Evolutionary conservation across 768 basidiomycete species (phyloP), one percentile per base, ranked within the genome.

Genomic region (Lentinula edodes): DNA sequence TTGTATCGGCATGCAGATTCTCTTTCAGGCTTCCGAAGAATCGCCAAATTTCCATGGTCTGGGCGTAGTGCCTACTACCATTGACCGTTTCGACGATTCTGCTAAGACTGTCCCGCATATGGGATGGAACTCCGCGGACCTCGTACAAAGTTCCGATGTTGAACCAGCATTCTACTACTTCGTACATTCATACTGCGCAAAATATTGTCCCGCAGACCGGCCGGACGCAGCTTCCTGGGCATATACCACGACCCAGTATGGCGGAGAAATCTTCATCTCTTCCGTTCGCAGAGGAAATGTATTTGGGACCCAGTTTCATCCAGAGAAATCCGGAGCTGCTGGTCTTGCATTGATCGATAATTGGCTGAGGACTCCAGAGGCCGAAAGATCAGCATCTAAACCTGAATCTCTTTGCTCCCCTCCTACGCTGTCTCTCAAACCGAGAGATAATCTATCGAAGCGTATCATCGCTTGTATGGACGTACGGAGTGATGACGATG

Each of bases 381-480:
- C 75, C 18, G 75, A 74, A 13, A 78, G 76, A 66, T 67, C 74
- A 54, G 65, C 67, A 20, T 50, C 57, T 4, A 43, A 52, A n/a
- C 66, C 70, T n/a, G 68, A 68, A 9, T 63, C 73, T 0, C 74
- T 75, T 6, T 73, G 78, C 28, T 67, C 75, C 12, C 66, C 64
- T 6, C 79, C 76, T 43, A 66, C 71, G 20, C 65, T 71, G 0
- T 75, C 72, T 18, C 82, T 83, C 0, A 76, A 75, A 60, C 71
- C 77, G 6, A 78, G 69, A 58, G 85, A 93, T 70, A 82, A 85
- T 10, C 84, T 96, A 63, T 96, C 95, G 2, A 98, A 93, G 73
- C 91, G 97, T 52, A 90, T 99, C 71, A 84, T 98, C 65, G 96
- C 97, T 15, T 98, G 96, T 73, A 86, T 99, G 84, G 97, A 99